These are phyloP conservation scores for Tylopilus vinaceipallidus DNA, from an alignment of 768 basidiomycete genomes.

Conservation along the genomic window DNA sequence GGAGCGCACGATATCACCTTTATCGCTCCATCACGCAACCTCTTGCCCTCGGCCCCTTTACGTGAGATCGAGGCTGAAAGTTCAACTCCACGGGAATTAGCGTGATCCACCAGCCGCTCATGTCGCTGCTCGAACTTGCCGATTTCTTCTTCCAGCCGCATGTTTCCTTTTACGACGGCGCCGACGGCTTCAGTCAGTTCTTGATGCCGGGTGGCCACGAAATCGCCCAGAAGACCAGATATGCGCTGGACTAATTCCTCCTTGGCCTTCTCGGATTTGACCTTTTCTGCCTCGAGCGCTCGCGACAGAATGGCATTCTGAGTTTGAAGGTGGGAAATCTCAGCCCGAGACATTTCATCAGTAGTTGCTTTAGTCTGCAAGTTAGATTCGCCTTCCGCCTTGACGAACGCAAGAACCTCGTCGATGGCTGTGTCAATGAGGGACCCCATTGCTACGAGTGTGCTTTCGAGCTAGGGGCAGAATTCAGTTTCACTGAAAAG, in stretches of 20 bases:
- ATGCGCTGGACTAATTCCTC: conserved; percentile 75
- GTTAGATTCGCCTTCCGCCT: conserved; percentile 50
- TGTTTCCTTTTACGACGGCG: conserved; percentile 54
- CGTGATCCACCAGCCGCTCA: conserved; percentile 40
- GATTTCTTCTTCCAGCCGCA: conserved; percentile 50
- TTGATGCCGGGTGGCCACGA: conserved; percentile 64
- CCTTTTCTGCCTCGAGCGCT: conserved; percentile 65
- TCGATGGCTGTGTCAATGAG: conserved; percentile 59
- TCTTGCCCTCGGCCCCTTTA: conserved; percentile 48
- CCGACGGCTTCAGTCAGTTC: conserved; percentile 59
- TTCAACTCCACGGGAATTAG: conserved; percentile 41
- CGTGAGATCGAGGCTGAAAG: conserved; percentile 42
- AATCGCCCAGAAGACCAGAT: conserved; percentile 68
- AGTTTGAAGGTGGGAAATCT: conserved; percentile 59
- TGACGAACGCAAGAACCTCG: conserved; percentile 57
- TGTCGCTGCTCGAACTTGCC: conserved; percentile 49
- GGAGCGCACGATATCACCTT: conserved; percentile 46
- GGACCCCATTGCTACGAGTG: conserved; percentile 55
- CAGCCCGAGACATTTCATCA: conserved; percentile 44
- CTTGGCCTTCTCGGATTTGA: conserved; percentile 63
- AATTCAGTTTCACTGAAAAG: conserved; percentile 3
- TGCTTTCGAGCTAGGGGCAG: conserved; percentile 47
- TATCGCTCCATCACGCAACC: conserved; percentile 53
- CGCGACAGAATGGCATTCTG: conserved; percentile 67
- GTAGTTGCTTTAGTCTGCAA: conserved; percentile 48